Evolutionary conservation across 306 rosid genomes (phyloP).

Genomic region (Purshia tridentata): DNA sequence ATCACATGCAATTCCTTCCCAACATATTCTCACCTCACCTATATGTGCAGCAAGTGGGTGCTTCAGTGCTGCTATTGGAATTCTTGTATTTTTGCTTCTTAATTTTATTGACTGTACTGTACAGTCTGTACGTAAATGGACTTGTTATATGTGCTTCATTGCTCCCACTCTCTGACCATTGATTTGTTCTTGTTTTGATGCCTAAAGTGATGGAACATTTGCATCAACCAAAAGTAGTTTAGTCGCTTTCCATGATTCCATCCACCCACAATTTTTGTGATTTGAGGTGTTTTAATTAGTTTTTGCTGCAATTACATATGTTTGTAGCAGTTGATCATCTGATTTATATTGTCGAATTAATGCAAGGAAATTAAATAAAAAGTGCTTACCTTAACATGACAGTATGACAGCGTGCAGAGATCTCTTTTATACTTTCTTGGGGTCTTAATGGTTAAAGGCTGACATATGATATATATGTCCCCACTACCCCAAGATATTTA

Average conservation of each 20-base stretch:
- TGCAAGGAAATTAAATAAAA: too few species aligned
- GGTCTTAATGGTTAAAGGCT: constrained; percentile 2
- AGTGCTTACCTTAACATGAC: background rate
- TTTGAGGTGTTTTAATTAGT: too few species aligned
- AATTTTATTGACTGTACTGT: background rate
- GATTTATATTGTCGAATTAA: too few species aligned
- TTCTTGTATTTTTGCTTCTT: background rate
- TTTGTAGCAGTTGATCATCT: too few species aligned
- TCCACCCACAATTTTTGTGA: background rate
- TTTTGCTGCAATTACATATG: background rate
- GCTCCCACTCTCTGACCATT: background rate
- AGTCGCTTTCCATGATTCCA: too few species aligned
- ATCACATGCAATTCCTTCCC: too few species aligned
- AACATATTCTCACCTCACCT: too few species aligned
- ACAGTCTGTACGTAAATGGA: background rate
- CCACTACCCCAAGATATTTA: too few species aligned
- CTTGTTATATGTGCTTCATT: background rate
- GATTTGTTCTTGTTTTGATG: background rate
- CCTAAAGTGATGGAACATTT: background rate
- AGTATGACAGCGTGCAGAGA: background rate
- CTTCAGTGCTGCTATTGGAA: background rate
- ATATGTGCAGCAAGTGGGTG: too few species aligned
- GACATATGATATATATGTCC: too few species aligned
- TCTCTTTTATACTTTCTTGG: background rate
- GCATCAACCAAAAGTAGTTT: background rate